Evolutionary conservation across 768 basidiomycete species (phyloP).

Genomic region (Neoboletus brunneissimus): DNA sequence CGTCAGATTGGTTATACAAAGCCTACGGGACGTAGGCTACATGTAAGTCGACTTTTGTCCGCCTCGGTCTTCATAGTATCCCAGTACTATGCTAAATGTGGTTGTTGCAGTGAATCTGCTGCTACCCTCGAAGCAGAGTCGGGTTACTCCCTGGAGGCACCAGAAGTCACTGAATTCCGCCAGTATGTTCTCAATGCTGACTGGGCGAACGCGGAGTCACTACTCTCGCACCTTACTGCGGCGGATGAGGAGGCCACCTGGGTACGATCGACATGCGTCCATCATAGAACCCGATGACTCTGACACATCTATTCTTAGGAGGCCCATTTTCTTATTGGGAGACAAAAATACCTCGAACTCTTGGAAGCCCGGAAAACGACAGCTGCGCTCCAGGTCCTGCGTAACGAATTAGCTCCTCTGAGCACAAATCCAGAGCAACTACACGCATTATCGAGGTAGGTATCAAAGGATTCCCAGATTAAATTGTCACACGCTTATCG

Average conservation of each 20-base stretch:
- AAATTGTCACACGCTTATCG: conserved; percentile 15
- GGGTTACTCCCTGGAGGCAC: conserved; percentile 80
- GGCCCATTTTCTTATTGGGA: conserved; percentile 81
- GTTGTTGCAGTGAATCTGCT: conserved; percentile 70
- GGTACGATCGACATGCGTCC: conserved; percentile 44
- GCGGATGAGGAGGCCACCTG: conserved; percentile 63
- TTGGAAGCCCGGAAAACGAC: conserved; percentile 80
- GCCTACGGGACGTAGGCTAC: conserved; percentile 84
- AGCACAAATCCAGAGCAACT: conserved; percentile 77
- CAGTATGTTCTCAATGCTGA: conserved; percentile 73
- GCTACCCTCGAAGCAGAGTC: conserved; percentile 89
- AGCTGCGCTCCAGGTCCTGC: conserved; percentile 78
- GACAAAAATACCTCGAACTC: conserved; percentile 95
- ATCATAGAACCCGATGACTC: conserved; percentile 8
- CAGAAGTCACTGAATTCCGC: conserved; percentile 76
- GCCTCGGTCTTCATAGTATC: conserved; percentile 8
- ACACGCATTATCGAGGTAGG: conserved; percentile 84
- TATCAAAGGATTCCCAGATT: conserved; percentile 12
- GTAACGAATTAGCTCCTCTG: conserved; percentile 84
- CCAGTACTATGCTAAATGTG: conserved; percentile 9
- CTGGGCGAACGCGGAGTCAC: conserved; percentile 76
- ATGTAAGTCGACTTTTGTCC: conserved; percentile 41
- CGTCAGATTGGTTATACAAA: conserved; percentile 84
- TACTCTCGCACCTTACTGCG: conserved; percentile 68
- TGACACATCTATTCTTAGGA: conserved; percentile 47